Conservation (phyloP, 345 rosid species). For the Aegle marmelos region DNA sequence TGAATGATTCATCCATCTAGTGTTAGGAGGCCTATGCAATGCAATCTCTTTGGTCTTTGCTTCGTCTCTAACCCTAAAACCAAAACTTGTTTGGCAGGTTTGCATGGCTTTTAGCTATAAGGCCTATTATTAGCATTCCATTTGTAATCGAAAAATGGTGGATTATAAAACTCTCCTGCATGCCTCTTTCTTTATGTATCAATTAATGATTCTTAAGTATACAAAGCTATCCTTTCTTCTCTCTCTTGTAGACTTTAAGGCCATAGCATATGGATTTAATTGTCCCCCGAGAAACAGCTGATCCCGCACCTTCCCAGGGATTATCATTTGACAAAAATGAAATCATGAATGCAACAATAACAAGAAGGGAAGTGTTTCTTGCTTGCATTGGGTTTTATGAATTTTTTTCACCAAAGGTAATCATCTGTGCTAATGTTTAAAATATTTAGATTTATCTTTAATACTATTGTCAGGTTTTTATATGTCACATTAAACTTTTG, state of each 20-base stretch:
- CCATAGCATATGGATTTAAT: background rate
- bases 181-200: no score
- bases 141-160: background rate
- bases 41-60: background rate
- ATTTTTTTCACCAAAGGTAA: conserved; percentile 26
- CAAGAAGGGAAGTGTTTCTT: conserved; percentile 10
- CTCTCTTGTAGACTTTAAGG: background rate
- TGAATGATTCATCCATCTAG: background rate
- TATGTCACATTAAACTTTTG: no score
- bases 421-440: background rate
- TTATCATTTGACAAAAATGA: background rate
- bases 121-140: background rate
- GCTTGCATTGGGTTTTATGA: conserved; percentile 24
- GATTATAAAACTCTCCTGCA: background rate
- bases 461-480: no score
- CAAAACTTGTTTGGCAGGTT: background rate
- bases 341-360: background rate
- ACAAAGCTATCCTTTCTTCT: background rate
- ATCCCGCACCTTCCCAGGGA: background rate
- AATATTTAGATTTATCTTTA: background rate
- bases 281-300: background rate
- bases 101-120: background rate
- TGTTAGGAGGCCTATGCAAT: background rate
- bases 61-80: background rate
- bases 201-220: background rate